phyloP scores from a whole-genome alignment of 768 basidiomycete genomes.

The Auricularia auricula-judae region DNA sequence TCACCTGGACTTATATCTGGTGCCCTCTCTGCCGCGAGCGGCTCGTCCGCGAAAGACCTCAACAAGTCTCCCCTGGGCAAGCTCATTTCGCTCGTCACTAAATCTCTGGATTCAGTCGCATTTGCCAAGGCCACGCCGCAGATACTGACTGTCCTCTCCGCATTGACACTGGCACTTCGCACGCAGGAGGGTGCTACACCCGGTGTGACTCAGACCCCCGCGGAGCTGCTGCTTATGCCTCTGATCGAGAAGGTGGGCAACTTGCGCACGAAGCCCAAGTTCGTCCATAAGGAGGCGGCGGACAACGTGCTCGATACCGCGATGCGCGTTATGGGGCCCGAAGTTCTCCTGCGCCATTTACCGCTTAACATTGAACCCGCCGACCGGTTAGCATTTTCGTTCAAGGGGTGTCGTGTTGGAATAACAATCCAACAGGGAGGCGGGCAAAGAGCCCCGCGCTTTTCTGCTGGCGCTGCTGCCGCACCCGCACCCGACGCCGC shows the following conservation, averaged over 20 bases:
- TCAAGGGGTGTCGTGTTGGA: not conserved
- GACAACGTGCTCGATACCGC: constrained; percentile 71
- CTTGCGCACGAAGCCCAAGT: constrained; percentile 64
- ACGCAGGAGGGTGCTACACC: constrained; percentile 32
- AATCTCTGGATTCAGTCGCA: constrained; percentile 60
- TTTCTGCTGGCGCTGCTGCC: constrained; percentile 83
- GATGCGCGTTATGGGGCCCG: constrained; percentile 78
- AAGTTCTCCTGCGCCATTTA: constrained; percentile 56
- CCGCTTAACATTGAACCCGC: constrained; percentile 81
- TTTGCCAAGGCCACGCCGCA: constrained; percentile 73
- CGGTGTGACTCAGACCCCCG: constrained; percentile 36
- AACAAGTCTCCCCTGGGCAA: constrained; percentile 46
- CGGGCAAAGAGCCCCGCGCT: constrained; percentile 76
- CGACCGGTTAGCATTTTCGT: constrained; percentile 45
- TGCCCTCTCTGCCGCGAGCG: constrained; percentile 14
- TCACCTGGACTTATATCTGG: constrained; percentile 45
- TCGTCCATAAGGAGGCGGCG: constrained; percentile 83
- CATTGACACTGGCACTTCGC: constrained; percentile 54
- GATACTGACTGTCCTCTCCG: constrained; percentile 59
- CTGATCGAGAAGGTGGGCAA: constrained; percentile 63
- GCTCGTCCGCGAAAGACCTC: constrained; percentile 42
- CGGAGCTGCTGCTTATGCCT: constrained; percentile 58
- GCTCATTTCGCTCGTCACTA: constrained; percentile 51
- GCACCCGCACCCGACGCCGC: constrained; percentile 67
- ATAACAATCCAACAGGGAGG: constrained; percentile 33